phyloP scores from a whole-genome alignment of 345 rosid species.

The Dipteronia sinensis region DNA sequence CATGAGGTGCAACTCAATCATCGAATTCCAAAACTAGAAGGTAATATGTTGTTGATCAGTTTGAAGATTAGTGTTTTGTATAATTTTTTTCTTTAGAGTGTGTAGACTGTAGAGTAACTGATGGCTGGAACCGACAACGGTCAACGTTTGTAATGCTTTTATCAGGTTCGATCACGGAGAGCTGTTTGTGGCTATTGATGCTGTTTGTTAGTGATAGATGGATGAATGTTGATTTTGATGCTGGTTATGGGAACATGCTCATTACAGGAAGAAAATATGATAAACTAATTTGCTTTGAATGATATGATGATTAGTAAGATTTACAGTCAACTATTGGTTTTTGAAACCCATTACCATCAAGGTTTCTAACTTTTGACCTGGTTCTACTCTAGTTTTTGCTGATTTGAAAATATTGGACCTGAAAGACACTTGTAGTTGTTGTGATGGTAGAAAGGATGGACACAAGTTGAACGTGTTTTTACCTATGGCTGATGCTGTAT shows the following conservation, averaged over 20 bases:
- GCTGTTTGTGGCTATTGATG: conserved; percentile 75
- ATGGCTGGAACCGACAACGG: too few relatives aligned
- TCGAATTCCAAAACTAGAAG: too few relatives aligned
- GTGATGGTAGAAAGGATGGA: conserved; percentile 33
- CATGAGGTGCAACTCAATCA: too few relatives aligned
- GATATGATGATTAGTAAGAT: conserved; percentile 47
- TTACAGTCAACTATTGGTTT: conserved; percentile 27
- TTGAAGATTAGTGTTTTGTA: too few relatives aligned
- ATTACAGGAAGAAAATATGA: conserved; percentile 26
- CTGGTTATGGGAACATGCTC: conserved; percentile 35
- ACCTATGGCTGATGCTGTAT: conserved; percentile 39
- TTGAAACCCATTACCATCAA: too few relatives aligned
- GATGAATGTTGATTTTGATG: conserved; percentile 56
- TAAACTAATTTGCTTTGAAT: conserved; percentile 30
- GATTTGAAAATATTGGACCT: conserved; percentile 27
- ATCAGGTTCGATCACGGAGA: too few relatives aligned
- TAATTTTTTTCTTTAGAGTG: too few relatives aligned
- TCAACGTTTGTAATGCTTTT: too few relatives aligned
- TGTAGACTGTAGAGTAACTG: too few relatives aligned
- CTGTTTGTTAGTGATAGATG: conserved; percentile 58
- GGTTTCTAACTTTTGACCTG: conserved; percentile 34
- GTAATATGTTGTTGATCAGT: too few relatives aligned
- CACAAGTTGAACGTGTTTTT: conserved; percentile 28
- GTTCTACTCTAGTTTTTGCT: conserved; percentile 30
- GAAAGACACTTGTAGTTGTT: conserved; percentile 38